Base-by-base conservation (phyloP, 768 basidiomycete genomes). In the Suillus occidentalis region DNA sequence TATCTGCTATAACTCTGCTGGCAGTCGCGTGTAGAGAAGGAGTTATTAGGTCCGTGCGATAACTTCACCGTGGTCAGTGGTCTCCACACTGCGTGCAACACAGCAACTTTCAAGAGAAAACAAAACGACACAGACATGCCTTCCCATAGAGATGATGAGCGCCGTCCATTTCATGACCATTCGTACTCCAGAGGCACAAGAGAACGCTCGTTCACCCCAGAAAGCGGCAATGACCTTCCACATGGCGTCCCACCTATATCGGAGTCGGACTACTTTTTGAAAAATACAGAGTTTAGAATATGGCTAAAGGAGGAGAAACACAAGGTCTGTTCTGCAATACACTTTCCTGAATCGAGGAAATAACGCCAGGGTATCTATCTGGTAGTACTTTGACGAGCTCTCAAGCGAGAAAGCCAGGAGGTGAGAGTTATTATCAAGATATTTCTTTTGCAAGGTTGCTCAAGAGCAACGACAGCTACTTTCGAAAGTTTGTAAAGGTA, bases 401-500 rank as follows among this genome's bases (percentile, higher is more conserved):
- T 88, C 89, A 20, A 87, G 92, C 34, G 93, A 95, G 37, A 89
- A 84, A 73, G 89, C 95, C 4, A 84, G 91, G 69, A 90, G 87
- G 87, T 90, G 73, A 73, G 85, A 69, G 22, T 53, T 52, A 64
- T 61, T 25, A 36, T 34, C 12, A 55, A n/a, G 34, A 50, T 62
- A 36, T 65, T 61, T 65, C 68, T 45, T 31, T 65, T 69, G 76
- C 79, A 65, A 81, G 73, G 50, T 61, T 40, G 40, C 58, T 59
- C 61, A 73, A 71, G 60, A 60, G 60, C 69, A 72, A 65, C 63
- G 31, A 65, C 60, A 93, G 92, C 71, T 95, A 96, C 74, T 98
- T 98, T 74, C 88, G 90, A 71, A 97, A 95, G 78, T 97, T 98
- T 71, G 88, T 95, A 47, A 92, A 91, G 83, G 89, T 89, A 72